Evolutionary conservation across 2,329 filamentous ascomycete genomes (phyloP), one percentile per base, ranked within the genome.

Genomic region (Samsoniella hepiali): DNA sequence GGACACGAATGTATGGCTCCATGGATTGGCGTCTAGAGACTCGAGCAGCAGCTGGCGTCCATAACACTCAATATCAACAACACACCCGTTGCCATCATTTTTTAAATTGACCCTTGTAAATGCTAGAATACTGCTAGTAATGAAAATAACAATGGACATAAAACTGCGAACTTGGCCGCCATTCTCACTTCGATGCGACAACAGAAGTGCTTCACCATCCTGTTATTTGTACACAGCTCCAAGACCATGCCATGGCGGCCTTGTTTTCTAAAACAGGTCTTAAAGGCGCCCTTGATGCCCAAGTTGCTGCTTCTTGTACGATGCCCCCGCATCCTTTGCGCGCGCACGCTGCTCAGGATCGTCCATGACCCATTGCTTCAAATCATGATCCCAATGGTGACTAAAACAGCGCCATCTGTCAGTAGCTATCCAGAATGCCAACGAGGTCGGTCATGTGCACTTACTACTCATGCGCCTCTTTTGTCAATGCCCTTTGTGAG

Each of bases 391-490:
- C 87, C 87, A 90, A 40, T 73, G 75, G 71, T 90, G 88, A 29
- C 87, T 89, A 63, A 44, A 59, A 62, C 8, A 22, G 15, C 9
- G 31, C 29, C 8, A n/a, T 27, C 42, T 29, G 22, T 58, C 17
- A 58, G 34, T 32, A 22, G 22, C 34, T 51, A 61, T 59, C 67
- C 36, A 56, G 64, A 4, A 10, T 27, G 22, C 6, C 22, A 11
- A 22, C 22, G 5, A 27, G 22, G n/a, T 27, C 6, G 7, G 22
- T 11, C 6, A 9, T 29, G 6, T 56, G 36, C 15, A 79, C 86
- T 73, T 74, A 90, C 87, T 83, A 84, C 70, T 84, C 76, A 76
- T 83, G 89, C 61, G 85, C 77, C 1, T 88, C 89, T 2, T 78
- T 77, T 0, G 84, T 82, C 63, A 91, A 72, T 32, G 85, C 84